Percentiles rank a stretch among this genome's conserved stretches.
phyloP scores from a whole-genome alignment of 1,284 basidiomycete genomes.

The Microbotryum saponariae region DNA sequence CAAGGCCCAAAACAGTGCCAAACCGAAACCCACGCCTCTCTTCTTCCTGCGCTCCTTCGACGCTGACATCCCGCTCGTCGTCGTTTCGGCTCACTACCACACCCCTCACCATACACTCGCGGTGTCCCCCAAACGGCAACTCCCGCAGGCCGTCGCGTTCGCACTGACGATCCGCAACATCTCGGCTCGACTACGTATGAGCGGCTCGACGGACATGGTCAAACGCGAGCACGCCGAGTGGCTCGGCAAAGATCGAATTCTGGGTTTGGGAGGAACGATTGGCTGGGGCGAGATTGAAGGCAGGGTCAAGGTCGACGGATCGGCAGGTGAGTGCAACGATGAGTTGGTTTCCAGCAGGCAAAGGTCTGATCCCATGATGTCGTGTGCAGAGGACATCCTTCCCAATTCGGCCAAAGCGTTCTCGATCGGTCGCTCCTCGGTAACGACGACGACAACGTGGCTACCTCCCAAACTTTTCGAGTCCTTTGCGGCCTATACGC shows the following conservation, averaged over 20 bases:
- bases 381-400: constrained; percentile 11
- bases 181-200: constrained; percentile 7
- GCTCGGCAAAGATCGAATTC: constrained; percentile 16
- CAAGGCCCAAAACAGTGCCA: neutral
- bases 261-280: constrained; percentile 7
- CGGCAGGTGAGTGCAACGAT: constrained; percentile 12
- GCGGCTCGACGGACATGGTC: neutral
- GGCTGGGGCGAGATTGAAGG: constrained; percentile 33
- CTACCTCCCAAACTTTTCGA: constrained; percentile 17
- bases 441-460: constrained; percentile 31
- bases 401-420: constrained; percentile 15
- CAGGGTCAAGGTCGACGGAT: constrained; percentile 15
- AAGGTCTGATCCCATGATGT: too few relatives aligned
- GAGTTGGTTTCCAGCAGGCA: too few relatives aligned
- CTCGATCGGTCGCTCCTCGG: constrained; percentile 26
- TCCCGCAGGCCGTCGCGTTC: constrained; percentile 23
- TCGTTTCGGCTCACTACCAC: constrained; percentile 22
- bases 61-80: constrained; percentile 14
- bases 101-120: constrained; percentile 16
- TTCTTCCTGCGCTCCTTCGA: constrained; percentile 11
- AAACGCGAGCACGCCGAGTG: constrained; percentile 21
- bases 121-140: neutral
- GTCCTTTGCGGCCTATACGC: neutral
- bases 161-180: constrained; percentile 16
- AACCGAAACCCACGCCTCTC: constrained; percentile 7